phyloP scores from a whole-genome alignment of 2,329 filamentous ascomycete species.

The Tolypocladium album region DNA sequence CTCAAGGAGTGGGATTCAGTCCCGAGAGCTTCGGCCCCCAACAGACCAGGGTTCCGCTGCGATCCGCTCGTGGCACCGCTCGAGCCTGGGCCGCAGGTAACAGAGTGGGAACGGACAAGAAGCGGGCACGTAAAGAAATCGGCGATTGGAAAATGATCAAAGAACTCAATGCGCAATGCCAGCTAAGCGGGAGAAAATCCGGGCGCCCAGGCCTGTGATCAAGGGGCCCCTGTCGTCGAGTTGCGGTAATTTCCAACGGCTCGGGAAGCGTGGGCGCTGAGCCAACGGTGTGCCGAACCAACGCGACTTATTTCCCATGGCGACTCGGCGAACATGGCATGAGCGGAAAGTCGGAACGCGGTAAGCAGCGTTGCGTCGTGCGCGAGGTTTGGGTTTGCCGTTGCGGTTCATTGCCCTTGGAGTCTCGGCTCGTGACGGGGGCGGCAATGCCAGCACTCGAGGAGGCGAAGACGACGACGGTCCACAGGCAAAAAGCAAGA shows the following conservation, averaged over 20 bases:
- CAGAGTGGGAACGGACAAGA: neutral
- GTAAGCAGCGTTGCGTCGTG: neutral
- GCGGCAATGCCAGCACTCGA: neutral
- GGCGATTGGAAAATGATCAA: neutral
- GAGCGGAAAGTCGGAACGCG: neutral
- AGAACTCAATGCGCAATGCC: neutral
- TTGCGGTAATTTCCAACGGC: neutral
- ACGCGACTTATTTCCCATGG: neutral
- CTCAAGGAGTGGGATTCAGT: neutral
- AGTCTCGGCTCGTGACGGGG: neutral
- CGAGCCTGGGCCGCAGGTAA: neutral
- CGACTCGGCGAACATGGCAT: neutral
- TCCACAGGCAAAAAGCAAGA: neutral
- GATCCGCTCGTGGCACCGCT: neutral
- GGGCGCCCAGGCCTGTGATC: neutral
- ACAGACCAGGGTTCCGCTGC: neutral
- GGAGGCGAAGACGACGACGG: neutral
- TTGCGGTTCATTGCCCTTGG: neutral
- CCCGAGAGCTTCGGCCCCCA: neutral
- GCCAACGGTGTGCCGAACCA: neutral
- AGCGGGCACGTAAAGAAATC: neutral
- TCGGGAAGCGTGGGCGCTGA: neutral
- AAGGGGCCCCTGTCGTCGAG: neutral
- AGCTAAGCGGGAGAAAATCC: neutral
- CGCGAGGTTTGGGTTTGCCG: neutral